A percentile compares a stretch with the other conserved stretches of the same genome.
Evolutionary conservation across 2,329 filamentous ascomycete genomes (phyloP).

Genomic region (Aspergillus udagawae): DNA sequence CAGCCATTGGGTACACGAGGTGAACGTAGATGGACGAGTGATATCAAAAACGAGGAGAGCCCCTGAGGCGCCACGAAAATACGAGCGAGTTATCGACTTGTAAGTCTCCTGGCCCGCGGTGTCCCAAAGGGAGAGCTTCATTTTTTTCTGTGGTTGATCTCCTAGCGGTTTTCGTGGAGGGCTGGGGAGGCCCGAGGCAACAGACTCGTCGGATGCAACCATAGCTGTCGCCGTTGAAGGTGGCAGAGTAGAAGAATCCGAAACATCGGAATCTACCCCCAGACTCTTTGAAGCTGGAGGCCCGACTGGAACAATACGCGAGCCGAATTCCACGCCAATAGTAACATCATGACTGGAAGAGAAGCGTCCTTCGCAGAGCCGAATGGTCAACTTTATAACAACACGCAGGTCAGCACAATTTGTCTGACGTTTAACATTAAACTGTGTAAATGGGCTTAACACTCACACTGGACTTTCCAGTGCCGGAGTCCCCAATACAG

Average conservation of each 20-base stretch:
- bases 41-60: conserved; percentile 94
- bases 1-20: conserved; percentile 87
- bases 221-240: conserved; percentile 6
- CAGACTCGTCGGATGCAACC: conserved; percentile 12
- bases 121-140: conserved; percentile 94
- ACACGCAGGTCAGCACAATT: conserved; percentile 8
- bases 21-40: conserved; percentile 76
- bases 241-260: conserved; percentile 7
- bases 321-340: conserved; percentile 94
- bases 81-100: conserved; percentile 90
- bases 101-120: conserved; percentile 97
- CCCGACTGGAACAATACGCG: conserved; percentile 84
- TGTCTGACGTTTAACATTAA: background rate
- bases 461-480: conserved; percentile 77
- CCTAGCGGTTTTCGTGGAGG: conserved; percentile 35
- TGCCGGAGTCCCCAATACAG: conserved; percentile 93
- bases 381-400: conserved; percentile 69
- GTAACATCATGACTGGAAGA: conserved; percentile 93
- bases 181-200: conserved; percentile 28
- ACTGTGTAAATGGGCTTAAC: background rate
- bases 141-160: conserved; percentile 60
- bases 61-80: conserved; percentile 78
- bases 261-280: conserved; percentile 45
- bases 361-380: conserved; percentile 94
- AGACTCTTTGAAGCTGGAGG: conserved; percentile 66